Base-by-base conservation (phyloP, 2,329 filamentous ascomycete species). In the Pezicula radicicola region DNA sequence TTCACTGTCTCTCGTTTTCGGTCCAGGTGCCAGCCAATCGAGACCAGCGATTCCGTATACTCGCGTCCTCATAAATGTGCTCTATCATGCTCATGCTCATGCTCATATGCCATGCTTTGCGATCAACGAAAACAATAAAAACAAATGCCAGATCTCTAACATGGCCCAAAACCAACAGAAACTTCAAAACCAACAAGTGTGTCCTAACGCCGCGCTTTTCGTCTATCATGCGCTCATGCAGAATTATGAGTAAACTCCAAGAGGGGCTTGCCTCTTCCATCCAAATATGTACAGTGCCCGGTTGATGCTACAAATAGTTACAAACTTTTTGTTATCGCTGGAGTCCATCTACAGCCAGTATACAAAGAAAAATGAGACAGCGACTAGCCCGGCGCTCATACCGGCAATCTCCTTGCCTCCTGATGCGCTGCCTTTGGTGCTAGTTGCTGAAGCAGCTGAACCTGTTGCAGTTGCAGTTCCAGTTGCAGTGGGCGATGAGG, bases 341-440 rank as follows among this genome's bases (percentile, higher is more conserved):
- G 21, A 21, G 37, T 4, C 28, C 46, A 44, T 70, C 56, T 66
- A 78, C 52, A 80, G 61, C 73, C 75, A 79, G 54, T 77, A 70
- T 33, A 76, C 71, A 55, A 80, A 78, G 39, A 77, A 68, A 54
- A 80, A 65, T 75, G 79, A 77, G n/a, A 80, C 75, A 33, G 68
- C 71, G 2, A 74, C 71, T 8, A 80, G 63, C 3, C 70, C 77
- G n/a, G 71, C 70, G 25, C 71, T 69, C 74, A 79, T 79, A 15
- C 75, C 75, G 4, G 75, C 71, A 47, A 79, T 70, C 55, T 78
- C 72, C 60, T 72, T 74, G 50, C 70, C 73, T 15, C 71, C 72
- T 35, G 72, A 69, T 5, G 74, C 76, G 12, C 72, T 69, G 52
- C 63, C 63, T 48, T 73, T 75, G 49, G 70, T 66, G 10, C 71